A percentile compares a stretch with the other conserved stretches of the same genome.
These are phyloP conservation scores for Gossypium laxum DNA, from an alignment of 441 rosid species.

Conservation along the genomic window DNA sequence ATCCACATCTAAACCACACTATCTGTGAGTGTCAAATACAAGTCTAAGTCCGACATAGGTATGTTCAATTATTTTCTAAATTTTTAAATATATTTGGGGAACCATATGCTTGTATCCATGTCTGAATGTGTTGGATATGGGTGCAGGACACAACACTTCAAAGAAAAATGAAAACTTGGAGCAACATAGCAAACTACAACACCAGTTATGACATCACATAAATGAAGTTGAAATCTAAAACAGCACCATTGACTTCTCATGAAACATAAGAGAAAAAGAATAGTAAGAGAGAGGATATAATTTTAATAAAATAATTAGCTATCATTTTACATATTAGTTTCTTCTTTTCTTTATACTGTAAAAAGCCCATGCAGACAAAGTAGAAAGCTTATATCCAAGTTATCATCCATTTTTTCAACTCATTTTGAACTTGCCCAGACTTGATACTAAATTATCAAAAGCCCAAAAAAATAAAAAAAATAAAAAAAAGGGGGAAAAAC, in stretches of 20 bases:
- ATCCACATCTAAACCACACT: neutral
- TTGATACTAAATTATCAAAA: neutral
- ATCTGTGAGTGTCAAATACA: too few relatives aligned
- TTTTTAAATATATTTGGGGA: too few relatives aligned
- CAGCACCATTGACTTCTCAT: neutral
- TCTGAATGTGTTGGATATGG: too few relatives aligned
- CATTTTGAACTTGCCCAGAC: neutral
- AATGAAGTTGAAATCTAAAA: neutral
- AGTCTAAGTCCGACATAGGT: too few relatives aligned
- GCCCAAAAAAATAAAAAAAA: neutral
- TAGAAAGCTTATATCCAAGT: neutral
- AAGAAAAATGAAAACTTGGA: neutral
- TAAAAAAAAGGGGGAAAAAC: too few relatives aligned
- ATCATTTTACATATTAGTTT: neutral
- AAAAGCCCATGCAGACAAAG: neutral
- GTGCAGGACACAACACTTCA: neutral
- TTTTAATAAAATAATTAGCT: neutral
- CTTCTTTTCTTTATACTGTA: neutral
- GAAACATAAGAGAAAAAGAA: neutral
- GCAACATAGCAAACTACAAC: too few relatives aligned
- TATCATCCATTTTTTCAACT: neutral
- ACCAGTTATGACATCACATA: neutral
- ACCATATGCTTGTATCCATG: too few relatives aligned
- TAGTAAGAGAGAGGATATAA: neutral
- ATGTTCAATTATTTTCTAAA: too few relatives aligned